These are phyloP conservation scores for Inonotus obliquus DNA, from an alignment of 1,284 basidiomycete species.

Conservation along the genomic window DNA sequence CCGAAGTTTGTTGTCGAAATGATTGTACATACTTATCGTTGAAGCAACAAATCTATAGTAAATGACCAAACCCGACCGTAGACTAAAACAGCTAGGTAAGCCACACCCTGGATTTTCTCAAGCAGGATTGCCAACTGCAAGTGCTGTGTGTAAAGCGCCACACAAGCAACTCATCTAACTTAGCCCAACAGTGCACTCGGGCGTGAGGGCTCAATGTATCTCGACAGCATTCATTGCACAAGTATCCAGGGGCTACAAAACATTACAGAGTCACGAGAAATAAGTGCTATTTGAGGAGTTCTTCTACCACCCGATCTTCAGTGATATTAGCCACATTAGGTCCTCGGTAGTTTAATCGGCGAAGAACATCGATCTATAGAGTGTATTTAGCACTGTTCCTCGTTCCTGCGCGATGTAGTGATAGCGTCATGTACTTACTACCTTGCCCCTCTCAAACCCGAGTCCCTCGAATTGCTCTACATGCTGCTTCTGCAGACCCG, in stretches of 20 bases:
- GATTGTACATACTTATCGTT: too few species aligned
- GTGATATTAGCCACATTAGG: constrained; percentile 55
- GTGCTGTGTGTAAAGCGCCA: too few species aligned
- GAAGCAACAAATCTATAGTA: too few species aligned
- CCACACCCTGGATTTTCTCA: too few species aligned
- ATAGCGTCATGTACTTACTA: constrained; percentile 45
- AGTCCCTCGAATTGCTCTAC: constrained; percentile 70
- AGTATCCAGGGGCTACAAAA: background rate
- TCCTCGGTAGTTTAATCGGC: constrained; percentile 89
- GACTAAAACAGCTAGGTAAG: too few species aligned
- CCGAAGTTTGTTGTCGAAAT: too few species aligned
- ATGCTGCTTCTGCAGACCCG: constrained; percentile 67
- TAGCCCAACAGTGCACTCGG: too few species aligned
- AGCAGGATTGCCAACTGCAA: too few species aligned
- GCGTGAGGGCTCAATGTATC: background rate
- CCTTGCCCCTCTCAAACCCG: constrained; percentile 71
- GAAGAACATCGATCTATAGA: constrained; percentile 78
- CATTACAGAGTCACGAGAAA: background rate
- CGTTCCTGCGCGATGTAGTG: background rate
- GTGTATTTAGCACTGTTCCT: background rate
- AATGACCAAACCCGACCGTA: too few species aligned
- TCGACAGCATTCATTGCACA: background rate
- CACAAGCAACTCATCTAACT: too few species aligned
- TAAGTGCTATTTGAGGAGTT: constrained; percentile 42
- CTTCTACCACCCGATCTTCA: constrained; percentile 57